Evolutionary conservation across 1,284 basidiomycete species (phyloP).

Genomic region (Xerocomus minutiporus): DNA sequence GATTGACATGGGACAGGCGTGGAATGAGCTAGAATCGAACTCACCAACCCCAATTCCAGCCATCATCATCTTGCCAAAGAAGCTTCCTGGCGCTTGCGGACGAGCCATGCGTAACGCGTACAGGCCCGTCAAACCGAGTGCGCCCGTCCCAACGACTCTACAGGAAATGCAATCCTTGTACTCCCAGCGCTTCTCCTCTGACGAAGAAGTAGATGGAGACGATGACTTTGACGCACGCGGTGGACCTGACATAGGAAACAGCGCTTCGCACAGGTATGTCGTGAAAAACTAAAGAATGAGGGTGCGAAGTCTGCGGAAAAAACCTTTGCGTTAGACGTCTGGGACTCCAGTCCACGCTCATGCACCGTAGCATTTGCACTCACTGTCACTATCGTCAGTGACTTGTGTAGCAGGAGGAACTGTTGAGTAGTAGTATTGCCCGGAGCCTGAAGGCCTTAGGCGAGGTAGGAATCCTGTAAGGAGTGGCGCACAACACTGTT

Average conservation of each 20-base stretch:
- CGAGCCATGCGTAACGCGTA: conserved; percentile 34
- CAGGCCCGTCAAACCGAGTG: conserved; percentile 44
- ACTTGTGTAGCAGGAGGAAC: no score
- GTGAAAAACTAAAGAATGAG: background rate
- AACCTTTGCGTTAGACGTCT: background rate
- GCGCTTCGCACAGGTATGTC: background rate
- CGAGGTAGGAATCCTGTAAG: no score
- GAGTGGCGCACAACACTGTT: no score
- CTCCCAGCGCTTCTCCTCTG: conserved; percentile 6
- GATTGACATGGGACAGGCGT: background rate
- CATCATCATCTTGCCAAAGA: conserved; percentile 36
- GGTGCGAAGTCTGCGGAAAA: background rate
- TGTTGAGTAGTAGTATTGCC: no score
- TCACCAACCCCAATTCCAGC: conserved; percentile 48
- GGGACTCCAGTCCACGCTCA: background rate
- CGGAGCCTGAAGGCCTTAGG: no score
- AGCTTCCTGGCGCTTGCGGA: background rate
- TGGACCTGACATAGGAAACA: background rate
- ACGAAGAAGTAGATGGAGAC: background rate
- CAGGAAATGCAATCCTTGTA: conserved; percentile 49
- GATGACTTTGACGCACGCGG: conserved; percentile 9
- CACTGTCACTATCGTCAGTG: background rate
- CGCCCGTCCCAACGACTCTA: conserved; percentile 46
- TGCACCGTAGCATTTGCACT: background rate
- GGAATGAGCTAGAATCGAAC: conserved; percentile 10